Percentiles rank a stretch among this genome's conserved stretches.
Evolutionary conservation across 805 yeast species (phyloP).

Genomic region (Limtongia smithiae): DNA sequence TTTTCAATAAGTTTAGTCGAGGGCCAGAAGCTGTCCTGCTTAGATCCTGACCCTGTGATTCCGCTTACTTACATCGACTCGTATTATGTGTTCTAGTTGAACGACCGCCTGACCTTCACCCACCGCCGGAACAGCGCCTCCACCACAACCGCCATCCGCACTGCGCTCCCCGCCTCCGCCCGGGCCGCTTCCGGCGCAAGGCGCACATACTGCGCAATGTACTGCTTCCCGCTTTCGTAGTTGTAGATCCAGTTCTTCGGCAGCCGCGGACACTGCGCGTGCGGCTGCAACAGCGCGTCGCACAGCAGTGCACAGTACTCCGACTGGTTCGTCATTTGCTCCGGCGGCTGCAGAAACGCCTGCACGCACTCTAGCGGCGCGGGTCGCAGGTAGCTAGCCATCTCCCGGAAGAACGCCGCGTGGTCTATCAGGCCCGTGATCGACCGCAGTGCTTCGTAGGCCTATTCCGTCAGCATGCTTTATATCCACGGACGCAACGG

Average conservation of each 20-base stretch:
- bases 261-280: not conserved
- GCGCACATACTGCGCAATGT: constrained; percentile 7
- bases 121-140: constrained; percentile 17
- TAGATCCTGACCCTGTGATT: too few species aligned
- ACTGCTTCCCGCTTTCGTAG: constrained; percentile 8
- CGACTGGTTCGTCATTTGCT: constrained; percentile 1
- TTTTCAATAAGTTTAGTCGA: too few species aligned
- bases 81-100: not conserved
- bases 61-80: not conserved
- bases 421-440: constrained; percentile 3
- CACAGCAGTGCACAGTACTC: constrained; percentile 6
- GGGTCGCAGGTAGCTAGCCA: constrained; percentile 11
- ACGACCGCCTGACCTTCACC: constrained; percentile 13
- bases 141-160: constrained; percentile 6
- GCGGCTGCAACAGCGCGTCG: constrained; percentile 9
- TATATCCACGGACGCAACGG: too few species aligned
- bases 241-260: constrained; percentile 17
- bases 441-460: constrained; percentile 11
- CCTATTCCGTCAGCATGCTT: not conserved
- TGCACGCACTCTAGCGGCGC: constrained; percentile 4
- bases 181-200: constrained; percentile 1
- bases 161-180: constrained; percentile 3
- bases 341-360: constrained; percentile 18
- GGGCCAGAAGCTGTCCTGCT: too few species aligned
- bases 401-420: constrained; percentile 12